Evolutionary conservation across 2,329 filamentous ascomycete genomes (phyloP), one percentile per base, ranked within the genome.

Genomic region (Ophiocordyceps camponoti-floridani): DNA sequence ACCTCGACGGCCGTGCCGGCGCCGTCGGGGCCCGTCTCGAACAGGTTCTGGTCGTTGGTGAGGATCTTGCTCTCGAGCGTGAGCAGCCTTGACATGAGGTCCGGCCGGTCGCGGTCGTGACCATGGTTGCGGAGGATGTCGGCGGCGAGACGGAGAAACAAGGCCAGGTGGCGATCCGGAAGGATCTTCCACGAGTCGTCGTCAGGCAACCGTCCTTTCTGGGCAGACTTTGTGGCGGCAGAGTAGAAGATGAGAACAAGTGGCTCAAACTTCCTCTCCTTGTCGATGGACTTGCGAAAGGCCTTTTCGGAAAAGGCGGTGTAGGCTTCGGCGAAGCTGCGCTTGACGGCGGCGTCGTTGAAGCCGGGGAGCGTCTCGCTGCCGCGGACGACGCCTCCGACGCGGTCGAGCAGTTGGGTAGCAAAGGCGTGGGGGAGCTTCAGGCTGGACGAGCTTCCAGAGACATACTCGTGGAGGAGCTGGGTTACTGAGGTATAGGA

Each of bases 191-290:
- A 95, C 44, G 77, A 75, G 58, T 94, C 86, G 60, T 96, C 89
- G 42, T 83, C 82, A 0, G 78, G 71, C 1, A 75, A 82, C 75
- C 59, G 85, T 53, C 53, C 84, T 61, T 83, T 79, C 55, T 94
- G 73, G 49, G 94, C 64, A 30, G 64, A 88, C 60, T 94, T 93
- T 41, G 86, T 94, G 7, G 91, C 88, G 50, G 85, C 83, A 1
- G 88, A 93, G 64, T 93, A 96, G 69, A 98, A 96, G 50, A 96
- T 95, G 52, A 98, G 72, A 44, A 98, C 78, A 44, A 96, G 67
- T 50, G 94, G 88, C 62, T 98, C 91, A 19, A 94, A 81, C 56
- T 89, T 81, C 49, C 89, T 77, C 61, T 95, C 89, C 64, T 94
- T 94, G 57, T 95, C 87, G 68, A 95, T 86, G 47, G 79, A 82